Conservation (phyloP, 2,329 filamentous ascomycete species). For the Botrytis porri region DNA sequence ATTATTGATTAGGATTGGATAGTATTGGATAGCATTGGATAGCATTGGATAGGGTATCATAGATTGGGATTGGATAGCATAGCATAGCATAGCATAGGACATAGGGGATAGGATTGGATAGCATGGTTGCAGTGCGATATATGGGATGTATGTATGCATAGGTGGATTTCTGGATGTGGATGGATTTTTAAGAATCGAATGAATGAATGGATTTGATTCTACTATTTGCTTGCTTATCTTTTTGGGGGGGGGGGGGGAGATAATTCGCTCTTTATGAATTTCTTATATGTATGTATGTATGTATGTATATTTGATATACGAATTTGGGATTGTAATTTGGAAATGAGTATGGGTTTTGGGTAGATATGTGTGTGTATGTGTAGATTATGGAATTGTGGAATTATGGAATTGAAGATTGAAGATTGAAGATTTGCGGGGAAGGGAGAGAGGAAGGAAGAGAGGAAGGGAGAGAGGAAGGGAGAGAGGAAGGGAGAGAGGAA, state of each 20-base stretch:
- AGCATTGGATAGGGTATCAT: neutral
- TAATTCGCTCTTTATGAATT: no score
- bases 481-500: neutral
- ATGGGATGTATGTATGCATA: neutral
- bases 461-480: no score
- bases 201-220: neutral
- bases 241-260: no score
- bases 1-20: neutral
- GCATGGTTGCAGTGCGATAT: neutral
- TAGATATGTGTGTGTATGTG: no score
- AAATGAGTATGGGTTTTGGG: no score
- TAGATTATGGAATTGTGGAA: no score
- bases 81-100: neutral
- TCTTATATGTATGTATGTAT: neutral
- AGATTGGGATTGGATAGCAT: neutral
- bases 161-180: neutral
- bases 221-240: neutral
- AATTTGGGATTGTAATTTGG: no score
- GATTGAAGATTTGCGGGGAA: no score
- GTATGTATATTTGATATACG: neutral
- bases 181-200: neutral
- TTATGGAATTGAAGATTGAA: no score
- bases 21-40: neutral
- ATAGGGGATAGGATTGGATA: no score
- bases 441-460: no score